A percentile compares a stretch with the other conserved stretches of the same genome.
phyloP scores from a whole-genome alignment of 495 filamentous ascomycete genomes.

The Chaetomium tenue region DNA sequence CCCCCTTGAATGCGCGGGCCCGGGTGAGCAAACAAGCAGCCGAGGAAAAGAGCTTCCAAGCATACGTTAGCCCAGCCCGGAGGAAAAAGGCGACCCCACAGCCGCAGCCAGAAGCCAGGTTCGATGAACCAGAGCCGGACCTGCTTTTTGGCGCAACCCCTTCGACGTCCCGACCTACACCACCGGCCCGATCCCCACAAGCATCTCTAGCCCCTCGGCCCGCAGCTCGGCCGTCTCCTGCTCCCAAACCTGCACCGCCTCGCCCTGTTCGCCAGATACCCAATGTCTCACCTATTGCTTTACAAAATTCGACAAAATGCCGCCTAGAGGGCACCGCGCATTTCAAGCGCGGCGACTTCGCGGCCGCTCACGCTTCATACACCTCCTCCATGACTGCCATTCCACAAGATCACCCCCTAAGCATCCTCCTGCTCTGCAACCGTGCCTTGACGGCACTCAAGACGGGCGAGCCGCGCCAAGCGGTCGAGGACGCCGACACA shows the following conservation, averaged over 20 bases:
- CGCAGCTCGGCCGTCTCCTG: slow-evolving; percentile 43
- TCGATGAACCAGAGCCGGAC: slow-evolving; percentile 54
- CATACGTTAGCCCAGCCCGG: slow-evolving; percentile 86
- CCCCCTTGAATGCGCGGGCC: slow-evolving; percentile 53
- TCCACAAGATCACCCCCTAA: slow-evolving; percentile 77
- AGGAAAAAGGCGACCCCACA: slow-evolving; percentile 63
- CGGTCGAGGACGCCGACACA: slow-evolving; percentile 76
- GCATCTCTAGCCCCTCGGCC: slow-evolving; percentile 34
- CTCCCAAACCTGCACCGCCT: slow-evolving; percentile 33
- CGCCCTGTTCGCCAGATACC: slow-evolving; percentile 64
- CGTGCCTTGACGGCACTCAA: slow-evolving; percentile 86
- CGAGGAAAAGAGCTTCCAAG: slow-evolving; percentile 79
- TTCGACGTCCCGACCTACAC: slow-evolving; percentile 25
- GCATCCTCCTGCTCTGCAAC: slow-evolving; percentile 85
- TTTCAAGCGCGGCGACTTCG: slow-evolving; percentile 93
- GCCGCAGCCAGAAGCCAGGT: slow-evolving; percentile 39
- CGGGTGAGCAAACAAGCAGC: slow-evolving; percentile 66
- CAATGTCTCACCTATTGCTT: slow-evolving; percentile 60
- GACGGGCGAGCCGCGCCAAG: slow-evolving; percentile 81
- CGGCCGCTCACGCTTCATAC: slow-evolving; percentile 78
- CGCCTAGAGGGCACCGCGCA: slow-evolving; percentile 76
- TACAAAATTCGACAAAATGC: slow-evolving; percentile 69
- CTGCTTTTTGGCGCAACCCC: slow-evolving; percentile 53
- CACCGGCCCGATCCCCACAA: slow-evolving; percentile 33
- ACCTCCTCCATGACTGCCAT: slow-evolving; percentile 69